A percentile compares a stretch with the other conserved stretches of the same genome.
phyloP scores from a whole-genome alignment of 1,139 yeast genomes.

The Pichia sp. region DNA sequence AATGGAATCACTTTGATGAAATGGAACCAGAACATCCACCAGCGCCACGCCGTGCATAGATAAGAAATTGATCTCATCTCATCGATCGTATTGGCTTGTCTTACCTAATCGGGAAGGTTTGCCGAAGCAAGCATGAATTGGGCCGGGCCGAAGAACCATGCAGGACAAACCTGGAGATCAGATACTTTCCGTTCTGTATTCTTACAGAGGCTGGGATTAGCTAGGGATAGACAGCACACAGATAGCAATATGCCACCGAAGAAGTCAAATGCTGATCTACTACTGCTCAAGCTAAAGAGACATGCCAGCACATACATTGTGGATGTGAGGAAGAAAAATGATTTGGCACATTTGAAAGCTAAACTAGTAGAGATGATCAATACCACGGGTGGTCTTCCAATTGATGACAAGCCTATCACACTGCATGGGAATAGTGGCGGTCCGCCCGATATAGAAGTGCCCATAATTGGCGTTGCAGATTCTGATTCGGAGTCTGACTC shows the following conservation, averaged over 20 bases:
- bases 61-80: too few species aligned
- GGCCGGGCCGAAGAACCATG: too few species aligned
- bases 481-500: slow-evolving; percentile 20
- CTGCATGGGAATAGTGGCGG: slow-evolving; percentile 8
- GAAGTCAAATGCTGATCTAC: slow-evolving; percentile 9
- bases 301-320: slow-evolving; percentile 37
- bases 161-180: too few species aligned
- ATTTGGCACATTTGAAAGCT: slow-evolving; percentile 29
- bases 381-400: slow-evolving; percentile 39
- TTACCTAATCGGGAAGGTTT: too few species aligned
- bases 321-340: slow-evolving; percentile 28
- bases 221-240: too few species aligned
- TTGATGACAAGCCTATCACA: slow-evolving; percentile 16
- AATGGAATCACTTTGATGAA: too few species aligned
- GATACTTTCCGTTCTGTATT: too few species aligned
- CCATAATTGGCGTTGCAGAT: slow-evolving; percentile 26
- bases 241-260: slow-evolving; percentile 22
- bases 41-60: too few species aligned
- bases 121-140: too few species aligned
- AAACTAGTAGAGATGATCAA: slow-evolving; percentile 35
- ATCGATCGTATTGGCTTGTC: too few species aligned
- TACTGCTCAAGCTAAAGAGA: slow-evolving; percentile 22
- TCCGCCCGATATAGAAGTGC: slow-evolving; percentile 26
- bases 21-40: too few species aligned
- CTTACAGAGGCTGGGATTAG: too few species aligned